phyloP scores from a whole-genome alignment of 257 asterid genomes.

The Solanum boliviense region DNA sequence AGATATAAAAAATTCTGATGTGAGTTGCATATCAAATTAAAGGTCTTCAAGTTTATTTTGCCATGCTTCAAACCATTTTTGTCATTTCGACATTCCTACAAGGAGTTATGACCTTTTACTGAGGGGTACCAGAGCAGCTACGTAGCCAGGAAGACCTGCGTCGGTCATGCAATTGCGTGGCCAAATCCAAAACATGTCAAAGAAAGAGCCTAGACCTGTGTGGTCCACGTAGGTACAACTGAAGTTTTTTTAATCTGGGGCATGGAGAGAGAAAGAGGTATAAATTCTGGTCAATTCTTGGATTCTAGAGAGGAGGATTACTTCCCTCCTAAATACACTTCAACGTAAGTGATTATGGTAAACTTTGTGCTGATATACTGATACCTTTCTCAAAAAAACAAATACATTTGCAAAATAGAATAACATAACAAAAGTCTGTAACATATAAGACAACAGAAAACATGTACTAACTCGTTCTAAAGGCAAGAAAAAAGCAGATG shows the following conservation, averaged over 20 bases:
- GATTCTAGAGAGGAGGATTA: neutral
- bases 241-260: neutral
- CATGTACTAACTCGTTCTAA: conserved; percentile 74
- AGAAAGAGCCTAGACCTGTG: neutral
- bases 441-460: neutral
- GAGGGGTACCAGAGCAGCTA: neutral
- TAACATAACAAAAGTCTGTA: neutral
- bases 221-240: neutral
- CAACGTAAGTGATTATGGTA: neutral
- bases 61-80: neutral
- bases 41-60: neutral
- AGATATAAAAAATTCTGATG: neutral
- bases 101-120: neutral
- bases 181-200: neutral
- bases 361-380: neutral
- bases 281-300: neutral
- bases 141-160: neutral
- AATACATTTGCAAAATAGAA: neutral
- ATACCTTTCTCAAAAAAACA: neutral
- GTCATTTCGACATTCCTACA: neutral
- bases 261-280: neutral
- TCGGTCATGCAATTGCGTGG: neutral
- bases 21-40: neutral
- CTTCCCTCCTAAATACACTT: neutral
- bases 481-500: conserved; percentile 98